Conservation (phyloP, 225 moss, liverwort and hornwort genomes). For the Straminergon stramineum region DNA sequence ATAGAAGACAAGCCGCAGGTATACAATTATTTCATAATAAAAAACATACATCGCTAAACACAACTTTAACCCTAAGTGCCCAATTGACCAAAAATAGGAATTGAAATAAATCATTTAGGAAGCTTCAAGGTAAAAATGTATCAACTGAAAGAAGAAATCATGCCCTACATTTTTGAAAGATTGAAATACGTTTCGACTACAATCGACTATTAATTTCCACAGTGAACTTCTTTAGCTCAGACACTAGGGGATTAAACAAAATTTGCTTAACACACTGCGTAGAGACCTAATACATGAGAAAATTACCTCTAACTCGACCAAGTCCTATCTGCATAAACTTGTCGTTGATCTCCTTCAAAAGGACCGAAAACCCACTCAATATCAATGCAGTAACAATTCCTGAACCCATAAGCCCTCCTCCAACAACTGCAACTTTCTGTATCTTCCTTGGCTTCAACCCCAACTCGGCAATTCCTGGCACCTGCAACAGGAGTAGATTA, state of each 20-base stretch:
- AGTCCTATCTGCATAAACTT: conserved; percentile 81
- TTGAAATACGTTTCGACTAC: neutral
- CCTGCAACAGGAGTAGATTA: conserved; percentile 32
- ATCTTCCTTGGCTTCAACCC: conserved; percentile 75
- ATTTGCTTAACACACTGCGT: neutral
- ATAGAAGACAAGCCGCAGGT: neutral
- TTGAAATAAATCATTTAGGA: neutral
- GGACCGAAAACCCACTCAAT: conserved; percentile 65
- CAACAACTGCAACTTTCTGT: conserved; percentile 79
- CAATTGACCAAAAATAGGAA: neutral
- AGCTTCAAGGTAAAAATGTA: neutral
- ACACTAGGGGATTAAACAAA: neutral
- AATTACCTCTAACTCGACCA: conserved; percentile 65
- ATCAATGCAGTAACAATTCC: conserved; percentile 89
- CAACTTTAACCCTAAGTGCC: neutral
- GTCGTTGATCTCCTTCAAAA: conserved; percentile 91
- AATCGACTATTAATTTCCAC: neutral
- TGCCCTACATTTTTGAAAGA: neutral
- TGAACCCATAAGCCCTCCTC: conserved; percentile 99
- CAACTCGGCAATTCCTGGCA: conserved; percentile 79
- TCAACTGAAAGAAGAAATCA: neutral
- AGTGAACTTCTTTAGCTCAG: neutral
- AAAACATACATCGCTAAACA: neutral
- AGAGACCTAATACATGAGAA: neutral
- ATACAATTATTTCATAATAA: neutral